Percentiles rank a stretch among this genome's conserved stretches.
Conservation (phyloP, 73 alveolate species). For the Blepharisma stoltei region DNA sequence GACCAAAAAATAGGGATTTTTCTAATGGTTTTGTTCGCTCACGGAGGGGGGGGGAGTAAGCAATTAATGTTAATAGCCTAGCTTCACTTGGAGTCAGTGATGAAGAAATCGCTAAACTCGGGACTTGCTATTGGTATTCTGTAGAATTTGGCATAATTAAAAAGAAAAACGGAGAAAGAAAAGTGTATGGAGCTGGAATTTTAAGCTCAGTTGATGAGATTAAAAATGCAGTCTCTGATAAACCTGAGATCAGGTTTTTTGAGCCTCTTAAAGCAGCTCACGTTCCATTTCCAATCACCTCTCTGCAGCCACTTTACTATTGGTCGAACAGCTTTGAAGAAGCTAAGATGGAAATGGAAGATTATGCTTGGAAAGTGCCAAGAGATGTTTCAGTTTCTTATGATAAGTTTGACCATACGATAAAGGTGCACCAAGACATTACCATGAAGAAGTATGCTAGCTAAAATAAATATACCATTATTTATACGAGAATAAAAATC, state of each 20-base stretch:
- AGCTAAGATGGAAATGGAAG: conserved; percentile 19
- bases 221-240: conserved; percentile 32
- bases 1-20: too few relatives aligned
- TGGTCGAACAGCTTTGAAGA: conserved; percentile 46
- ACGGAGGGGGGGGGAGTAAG: too few relatives aligned
- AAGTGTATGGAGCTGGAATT: conserved; percentile 88
- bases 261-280: conserved; percentile 33
- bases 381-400: background rate
- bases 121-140: conserved; percentile 77
- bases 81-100: conserved; percentile 88
- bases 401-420: conserved; percentile 15
- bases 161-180: conserved; percentile 45
- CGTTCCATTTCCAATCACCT: conserved; percentile 43
- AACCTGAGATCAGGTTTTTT: conserved; percentile 27
- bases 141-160: conserved; percentile 48
- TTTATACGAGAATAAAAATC: too few relatives aligned
- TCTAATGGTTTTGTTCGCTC: too few relatives aligned
- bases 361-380: conserved; percentile 8
- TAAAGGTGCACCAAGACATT: conserved; percentile 15
- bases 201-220: conserved; percentile 77
- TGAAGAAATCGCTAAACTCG: conserved; percentile 63
- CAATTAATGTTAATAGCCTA: too few relatives aligned
- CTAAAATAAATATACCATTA: too few relatives aligned
- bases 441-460: too few relatives aligned
- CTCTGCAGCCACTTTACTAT: conserved; percentile 43